phyloP scores from a whole-genome alignment of 139 green algal species.

The Chlorella sorokiniana region DNA sequence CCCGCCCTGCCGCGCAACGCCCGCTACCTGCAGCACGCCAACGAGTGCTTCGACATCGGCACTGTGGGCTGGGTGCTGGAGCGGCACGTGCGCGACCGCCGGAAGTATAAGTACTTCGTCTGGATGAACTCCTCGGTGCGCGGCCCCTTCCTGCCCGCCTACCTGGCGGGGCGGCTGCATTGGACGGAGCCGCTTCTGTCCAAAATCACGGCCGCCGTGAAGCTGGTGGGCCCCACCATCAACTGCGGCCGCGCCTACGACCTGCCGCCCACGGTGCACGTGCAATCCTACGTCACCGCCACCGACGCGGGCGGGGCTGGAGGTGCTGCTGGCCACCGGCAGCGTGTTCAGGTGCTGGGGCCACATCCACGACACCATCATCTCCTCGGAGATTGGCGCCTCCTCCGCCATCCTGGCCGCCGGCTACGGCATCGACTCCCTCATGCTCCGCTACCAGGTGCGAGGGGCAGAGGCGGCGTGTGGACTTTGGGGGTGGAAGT shows the following conservation, averaged over 20 bases:
- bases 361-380: conserved; percentile 45
- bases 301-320: conserved; percentile 54
- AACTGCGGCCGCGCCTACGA: conserved; percentile 47
- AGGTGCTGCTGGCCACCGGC: conserved; percentile 36
- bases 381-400: conserved; percentile 53
- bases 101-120: conserved; percentile 51
- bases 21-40: conserved; percentile 66
- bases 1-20: conserved; percentile 65
- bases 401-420: conserved; percentile 50
- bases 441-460: conserved; percentile 64
- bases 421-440: conserved; percentile 57
- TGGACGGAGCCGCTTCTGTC: conserved; percentile 45
- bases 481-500: no score
- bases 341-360: conserved; percentile 51
- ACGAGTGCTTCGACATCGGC: conserved; percentile 85
- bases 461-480: no score
- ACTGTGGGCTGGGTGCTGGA: conserved; percentile 78
- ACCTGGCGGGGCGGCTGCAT: conserved; percentile 48
- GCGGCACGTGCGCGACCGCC: conserved; percentile 19
- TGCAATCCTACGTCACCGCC: conserved; percentile 58
- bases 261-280: conserved; percentile 44
- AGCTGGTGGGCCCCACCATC: conserved; percentile 62
- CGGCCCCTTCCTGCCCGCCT: conserved; percentile 59
- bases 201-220: conserved; percentile 46
- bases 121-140: conserved; percentile 60